Evolutionary conservation across 179 eudicot species (phyloP), one percentile per base, ranked within the genome.

Genomic region (Vitellaria paradoxa): DNA sequence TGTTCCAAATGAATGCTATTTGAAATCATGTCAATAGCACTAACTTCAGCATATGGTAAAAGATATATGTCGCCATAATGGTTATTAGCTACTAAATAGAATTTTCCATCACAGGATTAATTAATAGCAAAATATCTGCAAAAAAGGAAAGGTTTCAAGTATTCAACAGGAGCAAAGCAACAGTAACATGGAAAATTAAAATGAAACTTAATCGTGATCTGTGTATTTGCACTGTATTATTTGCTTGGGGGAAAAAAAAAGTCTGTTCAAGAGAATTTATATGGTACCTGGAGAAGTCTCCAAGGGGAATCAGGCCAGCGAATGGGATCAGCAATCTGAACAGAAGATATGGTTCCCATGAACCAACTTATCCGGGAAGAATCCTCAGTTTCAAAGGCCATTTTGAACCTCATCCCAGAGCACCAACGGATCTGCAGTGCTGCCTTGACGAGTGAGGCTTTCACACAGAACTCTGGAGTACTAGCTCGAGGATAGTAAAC

Each of bases 351-450:
- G 17, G 90, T 92, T 37, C 97, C 97, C 92, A 87, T 87, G 81
- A 90, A 92, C 97, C 97, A 92, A 77, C 94, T 90, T 59, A 90
- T 89, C 45, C 91, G 79, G 0, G 94, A 92, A 23, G 97, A 92
- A 75, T 92, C 94, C 85, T 90, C 91, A 1, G 94, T 92, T 76
- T 92, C 97, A 77, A 90, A 89, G 26, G 91, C 88, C 97, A 92
- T 92, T 82, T 87, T 92, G 76, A 92, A 87, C 87, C 94, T 84
- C 97, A 92, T 92, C 30, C 94, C 97, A 8, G 89, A 64, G 76
- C 89, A 86, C 94, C 94, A 92, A 10, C 85, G 87, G 21, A 89
- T 81, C 70, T 88, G 90, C 81, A 90, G 56, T 11, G 97, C 94
- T 5, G 88, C 80, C 79, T 85, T 86, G 9, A 92, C 94, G 65